Conservation (phyloP, 2,329 filamentous ascomycete genomes). For the Sporothrix euskadiensis region DNA sequence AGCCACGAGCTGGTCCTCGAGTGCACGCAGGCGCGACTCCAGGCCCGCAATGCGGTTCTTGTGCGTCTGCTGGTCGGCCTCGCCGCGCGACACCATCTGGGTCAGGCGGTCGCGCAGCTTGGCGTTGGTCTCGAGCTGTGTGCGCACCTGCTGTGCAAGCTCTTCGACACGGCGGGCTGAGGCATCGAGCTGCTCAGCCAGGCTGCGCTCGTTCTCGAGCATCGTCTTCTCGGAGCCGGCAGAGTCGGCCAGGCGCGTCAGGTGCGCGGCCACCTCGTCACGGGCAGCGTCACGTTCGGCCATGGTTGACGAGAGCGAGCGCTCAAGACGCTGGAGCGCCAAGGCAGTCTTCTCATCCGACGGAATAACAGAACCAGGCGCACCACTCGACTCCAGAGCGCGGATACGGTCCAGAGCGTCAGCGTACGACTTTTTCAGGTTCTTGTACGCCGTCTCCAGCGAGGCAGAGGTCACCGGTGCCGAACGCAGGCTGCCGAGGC, state of each 20-base stretch:
- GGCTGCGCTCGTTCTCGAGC: conserved; percentile 60
- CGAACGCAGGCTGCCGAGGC: not conserved
- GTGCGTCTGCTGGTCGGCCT: conserved; percentile 77
- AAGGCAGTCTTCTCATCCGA: conserved; percentile 61
- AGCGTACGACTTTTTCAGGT: conserved; percentile 70
- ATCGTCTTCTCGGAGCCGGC: conserved; percentile 57
- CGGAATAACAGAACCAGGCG: conserved; percentile 28
- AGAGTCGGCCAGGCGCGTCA: conserved; percentile 60
- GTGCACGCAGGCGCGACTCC: conserved; percentile 73
- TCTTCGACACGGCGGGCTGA: conserved; percentile 74
- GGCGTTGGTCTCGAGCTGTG: conserved; percentile 77
- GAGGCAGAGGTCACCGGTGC: conserved; percentile 65
- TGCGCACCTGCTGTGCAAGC: conserved; percentile 74
- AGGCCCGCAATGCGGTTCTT: conserved; percentile 80
- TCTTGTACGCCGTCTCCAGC: conserved; percentile 70
- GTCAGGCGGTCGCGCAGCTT: conserved; percentile 73
- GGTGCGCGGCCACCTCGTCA: conserved; percentile 63
- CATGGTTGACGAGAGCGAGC: conserved; percentile 67
- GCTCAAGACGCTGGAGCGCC: conserved; percentile 66
- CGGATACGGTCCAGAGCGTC: conserved; percentile 68
- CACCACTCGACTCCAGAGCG: conserved; percentile 56
- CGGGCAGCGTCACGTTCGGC: conserved; percentile 72
- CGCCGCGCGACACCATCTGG: conserved; percentile 78
- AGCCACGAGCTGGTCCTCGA: conserved; percentile 80
- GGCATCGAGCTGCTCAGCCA: conserved; percentile 69